These are phyloP conservation scores for Suillus lakei DNA, from an alignment of 768 basidiomycete genomes.

Conservation along the genomic window DNA sequence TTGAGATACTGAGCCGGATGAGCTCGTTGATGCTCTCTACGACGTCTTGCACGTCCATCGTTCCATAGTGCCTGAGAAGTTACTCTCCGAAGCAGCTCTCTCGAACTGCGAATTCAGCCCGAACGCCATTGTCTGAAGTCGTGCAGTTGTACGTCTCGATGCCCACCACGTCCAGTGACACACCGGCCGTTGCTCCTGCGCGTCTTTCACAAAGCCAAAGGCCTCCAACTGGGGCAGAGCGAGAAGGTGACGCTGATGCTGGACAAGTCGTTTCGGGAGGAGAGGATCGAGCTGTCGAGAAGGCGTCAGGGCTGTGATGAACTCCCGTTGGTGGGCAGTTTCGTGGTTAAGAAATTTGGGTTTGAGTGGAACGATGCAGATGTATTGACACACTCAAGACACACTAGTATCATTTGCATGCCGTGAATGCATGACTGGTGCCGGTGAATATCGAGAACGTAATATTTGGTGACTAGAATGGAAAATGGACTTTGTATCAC, in stretches of 20 bases:
- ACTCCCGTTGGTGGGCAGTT: slow-evolving; percentile 32
- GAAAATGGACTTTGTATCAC: background rate
- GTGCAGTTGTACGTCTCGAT: slow-evolving; percentile 84
- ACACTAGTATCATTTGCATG: background rate
- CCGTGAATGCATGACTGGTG: background rate
- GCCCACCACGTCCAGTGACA: slow-evolving; percentile 46
- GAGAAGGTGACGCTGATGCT: slow-evolving; percentile 47
- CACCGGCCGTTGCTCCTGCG: slow-evolving; percentile 66
- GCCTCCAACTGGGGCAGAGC: slow-evolving; percentile 51
- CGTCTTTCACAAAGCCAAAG: slow-evolving; percentile 62
- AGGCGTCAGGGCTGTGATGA: slow-evolving; percentile 46
- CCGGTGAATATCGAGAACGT: no score
- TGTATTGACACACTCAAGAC: background rate
- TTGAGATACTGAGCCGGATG: slow-evolving; percentile 52
- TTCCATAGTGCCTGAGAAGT: slow-evolving; percentile 63
- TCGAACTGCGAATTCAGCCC: no score
- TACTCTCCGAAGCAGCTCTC: no score
- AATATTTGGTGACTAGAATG: background rate
- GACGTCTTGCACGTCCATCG: slow-evolving; percentile 69
- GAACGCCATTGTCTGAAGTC: no score
- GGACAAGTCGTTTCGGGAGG: slow-evolving; percentile 71
- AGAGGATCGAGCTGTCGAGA: slow-evolving; percentile 52
- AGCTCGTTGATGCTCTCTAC: slow-evolving; percentile 58
- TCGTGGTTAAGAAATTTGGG: slow-evolving; percentile 40
- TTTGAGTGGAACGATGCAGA: slow-evolving; percentile 76